These are phyloP conservation scores for Fusarium irregulare DNA, from an alignment of 2,329 filamentous ascomycete genomes.

Conservation along the genomic window DNA sequence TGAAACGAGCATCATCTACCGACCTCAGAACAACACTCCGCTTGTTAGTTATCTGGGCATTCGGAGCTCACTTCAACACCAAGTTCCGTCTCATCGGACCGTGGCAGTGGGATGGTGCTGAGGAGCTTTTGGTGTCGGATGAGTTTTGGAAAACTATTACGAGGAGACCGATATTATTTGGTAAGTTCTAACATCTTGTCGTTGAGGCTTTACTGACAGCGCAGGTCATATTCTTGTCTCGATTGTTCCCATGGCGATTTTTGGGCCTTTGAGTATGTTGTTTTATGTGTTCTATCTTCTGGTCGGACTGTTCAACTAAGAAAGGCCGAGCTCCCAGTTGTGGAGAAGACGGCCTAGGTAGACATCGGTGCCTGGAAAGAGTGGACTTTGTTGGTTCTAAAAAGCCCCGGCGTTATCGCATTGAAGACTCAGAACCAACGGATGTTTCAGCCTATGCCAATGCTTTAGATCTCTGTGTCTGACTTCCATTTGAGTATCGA, in stretches of 20 bases:
- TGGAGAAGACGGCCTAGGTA: no score
- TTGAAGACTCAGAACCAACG: not conserved
- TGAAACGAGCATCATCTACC: not conserved
- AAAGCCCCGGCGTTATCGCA: not conserved
- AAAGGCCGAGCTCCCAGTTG: not conserved
- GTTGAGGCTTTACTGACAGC: rapidly evolving
- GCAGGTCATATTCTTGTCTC: not conserved
- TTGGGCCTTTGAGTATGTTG: rapidly evolving
- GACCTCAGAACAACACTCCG: rapidly evolving
- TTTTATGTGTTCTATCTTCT: not conserved
- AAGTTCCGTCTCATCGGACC: not conserved
- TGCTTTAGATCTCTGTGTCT: no score
- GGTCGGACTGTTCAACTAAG: not conserved
- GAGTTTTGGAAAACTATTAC: not conserved
- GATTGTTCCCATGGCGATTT: not conserved
- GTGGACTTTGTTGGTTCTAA: not conserved
- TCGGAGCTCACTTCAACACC: not conserved
- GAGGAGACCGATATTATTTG: not conserved
- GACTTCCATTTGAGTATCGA: no score
- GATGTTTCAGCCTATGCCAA: not conserved
- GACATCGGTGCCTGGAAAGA: not conserved
- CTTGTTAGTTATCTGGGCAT: not conserved
- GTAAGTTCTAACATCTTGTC: rapidly evolving
- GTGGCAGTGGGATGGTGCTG: rapidly evolving
- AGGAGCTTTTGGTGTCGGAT: not conserved